These are phyloP conservation scores for Pythium aquatile DNA, from an alignment of 352 stramenopile genomes.

Conservation along the genomic window DNA sequence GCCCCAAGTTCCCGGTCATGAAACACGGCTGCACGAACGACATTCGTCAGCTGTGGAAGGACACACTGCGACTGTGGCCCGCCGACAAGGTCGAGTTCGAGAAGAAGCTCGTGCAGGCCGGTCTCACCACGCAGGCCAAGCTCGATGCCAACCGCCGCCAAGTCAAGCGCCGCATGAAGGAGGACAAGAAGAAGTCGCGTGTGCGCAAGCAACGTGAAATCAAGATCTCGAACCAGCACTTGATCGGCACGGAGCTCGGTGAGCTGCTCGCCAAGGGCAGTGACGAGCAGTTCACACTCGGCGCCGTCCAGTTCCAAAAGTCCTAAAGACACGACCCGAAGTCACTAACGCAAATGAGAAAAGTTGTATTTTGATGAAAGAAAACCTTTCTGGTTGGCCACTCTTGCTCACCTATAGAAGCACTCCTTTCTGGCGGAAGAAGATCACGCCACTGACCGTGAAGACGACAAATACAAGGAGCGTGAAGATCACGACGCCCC, in stretches of 20 bases:
- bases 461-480: constrained; percentile 47
- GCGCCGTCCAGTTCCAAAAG: constrained; percentile 81
- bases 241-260: constrained; percentile 83
- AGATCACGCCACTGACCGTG: constrained; percentile 42
- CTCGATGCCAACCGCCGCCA: constrained; percentile 75
- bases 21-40: constrained; percentile 87
- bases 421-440: constrained; percentile 64
- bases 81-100: constrained; percentile 77
- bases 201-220: constrained; percentile 84
- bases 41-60: constrained; percentile 79
- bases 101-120: constrained; percentile 74
- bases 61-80: constrained; percentile 72
- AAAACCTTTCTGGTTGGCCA: neutral
- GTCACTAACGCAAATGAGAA: neutral
- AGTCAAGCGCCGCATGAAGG: constrained; percentile 76
- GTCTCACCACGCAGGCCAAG: constrained; percentile 81
- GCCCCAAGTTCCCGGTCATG: constrained; percentile 71
- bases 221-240: constrained; percentile 88
- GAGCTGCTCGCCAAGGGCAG: constrained; percentile 78
- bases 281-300: constrained; percentile 79
- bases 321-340: constrained; percentile 28
- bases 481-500: constrained; percentile 46
- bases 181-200: constrained; percentile 81
- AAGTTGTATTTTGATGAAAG: neutral
- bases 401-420: constrained; percentile 9